Evolutionary conservation across 306 rosid species (phyloP).

Genomic region (Lathyrus oleraceus): DNA sequence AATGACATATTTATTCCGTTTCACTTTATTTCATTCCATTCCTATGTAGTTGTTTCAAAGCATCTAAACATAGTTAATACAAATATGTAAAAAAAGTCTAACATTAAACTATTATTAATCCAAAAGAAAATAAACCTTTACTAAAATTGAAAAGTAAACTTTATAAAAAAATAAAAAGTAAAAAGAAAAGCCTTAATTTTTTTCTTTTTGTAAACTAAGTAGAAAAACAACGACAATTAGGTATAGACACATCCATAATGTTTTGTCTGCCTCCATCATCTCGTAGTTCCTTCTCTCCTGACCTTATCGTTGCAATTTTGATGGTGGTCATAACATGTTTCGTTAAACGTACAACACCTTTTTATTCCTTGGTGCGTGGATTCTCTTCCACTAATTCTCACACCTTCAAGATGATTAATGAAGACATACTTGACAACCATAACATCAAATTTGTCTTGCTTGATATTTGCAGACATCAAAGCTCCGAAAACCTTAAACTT

Average conservation of each 20-base stretch:
- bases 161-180: background rate
- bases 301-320: slow-evolving; percentile 22
- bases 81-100: too few species aligned
- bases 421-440: too few species aligned
- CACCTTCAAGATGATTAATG: too few species aligned
- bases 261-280: background rate
- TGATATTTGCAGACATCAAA: too few species aligned
- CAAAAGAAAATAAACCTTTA: background rate
- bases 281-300: too few species aligned
- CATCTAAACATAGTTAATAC: too few species aligned
- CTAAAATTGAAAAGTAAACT: background rate
- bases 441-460: too few species aligned
- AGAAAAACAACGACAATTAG: background rate
- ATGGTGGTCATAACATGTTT: slow-evolving; percentile 88
- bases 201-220: background rate
- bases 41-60: too few species aligned
- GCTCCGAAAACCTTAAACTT: too few species aligned
- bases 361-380: slow-evolving; percentile 38
- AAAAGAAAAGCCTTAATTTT: background rate
- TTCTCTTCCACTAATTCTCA: slow-evolving; percentile 36
- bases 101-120: too few species aligned
- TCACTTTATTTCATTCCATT: too few species aligned
- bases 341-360: slow-evolving; percentile 42
- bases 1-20: too few species aligned
- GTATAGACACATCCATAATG: background rate